These are phyloP conservation scores for Pseudonitzschia delicatissima DNA, from an alignment of 108 stramenopile species.

Conservation along the genomic window DNA sequence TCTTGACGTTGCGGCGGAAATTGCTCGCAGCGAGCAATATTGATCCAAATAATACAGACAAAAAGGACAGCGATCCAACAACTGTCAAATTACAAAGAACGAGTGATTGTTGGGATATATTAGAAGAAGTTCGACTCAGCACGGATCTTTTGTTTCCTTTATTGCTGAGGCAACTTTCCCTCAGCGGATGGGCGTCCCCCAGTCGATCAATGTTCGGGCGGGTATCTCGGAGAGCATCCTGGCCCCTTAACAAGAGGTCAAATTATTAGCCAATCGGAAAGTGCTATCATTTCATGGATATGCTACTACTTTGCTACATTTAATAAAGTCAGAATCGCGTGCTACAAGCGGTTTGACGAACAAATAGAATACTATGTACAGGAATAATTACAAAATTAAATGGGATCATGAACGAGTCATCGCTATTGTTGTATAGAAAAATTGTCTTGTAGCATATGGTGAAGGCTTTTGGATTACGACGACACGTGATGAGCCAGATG, in stretches of 20 bases:
- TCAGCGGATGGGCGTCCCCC: conserved; percentile 60
- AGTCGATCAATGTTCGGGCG: conserved; percentile 77
- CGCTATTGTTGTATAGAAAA: conserved; percentile 9
- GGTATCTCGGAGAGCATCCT: conserved; percentile 64
- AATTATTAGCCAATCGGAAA: neutral
- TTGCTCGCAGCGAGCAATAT: conserved; percentile 25
- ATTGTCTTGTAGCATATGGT: conserved; percentile 12
- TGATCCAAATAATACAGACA: conserved; percentile 13
- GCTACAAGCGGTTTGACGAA: too few relatives aligned
- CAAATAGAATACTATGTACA: too few relatives aligned
- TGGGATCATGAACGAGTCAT: neutral
- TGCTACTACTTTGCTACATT: neutral
- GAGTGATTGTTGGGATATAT: conserved; percentile 50
- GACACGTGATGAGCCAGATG: conserved; percentile 6
- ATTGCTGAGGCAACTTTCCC: conserved; percentile 54
- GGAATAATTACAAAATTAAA: neutral
- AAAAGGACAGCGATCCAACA: conserved; percentile 7
- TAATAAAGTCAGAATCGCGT: conserved; percentile 1
- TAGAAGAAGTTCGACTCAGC: conserved; percentile 47
- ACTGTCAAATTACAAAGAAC: conserved; percentile 40
- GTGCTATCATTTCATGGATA: too few relatives aligned
- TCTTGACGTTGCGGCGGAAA: conserved; percentile 53
- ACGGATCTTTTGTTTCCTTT: conserved; percentile 49
- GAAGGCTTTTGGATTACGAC: conserved; percentile 13
- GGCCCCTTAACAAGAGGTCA: conserved; percentile 38